These are phyloP conservation scores for Solanum sejunctum DNA, from an alignment of 257 asterid species.

Conservation along the genomic window DNA sequence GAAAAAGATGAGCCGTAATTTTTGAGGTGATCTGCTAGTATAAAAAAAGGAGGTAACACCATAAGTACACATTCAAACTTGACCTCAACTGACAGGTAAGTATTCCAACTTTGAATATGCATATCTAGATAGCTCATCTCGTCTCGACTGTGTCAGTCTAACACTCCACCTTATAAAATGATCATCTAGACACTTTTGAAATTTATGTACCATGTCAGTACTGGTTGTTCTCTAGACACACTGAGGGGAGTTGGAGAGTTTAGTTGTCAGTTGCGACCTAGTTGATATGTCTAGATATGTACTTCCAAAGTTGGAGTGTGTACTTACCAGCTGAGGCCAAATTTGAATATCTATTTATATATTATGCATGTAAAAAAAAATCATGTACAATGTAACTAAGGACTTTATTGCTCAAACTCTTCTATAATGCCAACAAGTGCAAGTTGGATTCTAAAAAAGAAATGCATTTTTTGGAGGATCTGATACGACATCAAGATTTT, in stretches of 20 bases:
- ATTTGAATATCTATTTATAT: neutral
- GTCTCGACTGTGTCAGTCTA: fast-evolving
- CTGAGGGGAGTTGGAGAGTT: no score
- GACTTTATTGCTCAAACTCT: neutral
- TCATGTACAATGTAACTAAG: neutral
- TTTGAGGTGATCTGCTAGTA: neutral
- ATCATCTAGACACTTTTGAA: neutral
- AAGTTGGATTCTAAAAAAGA: neutral
- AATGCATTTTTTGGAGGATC: neutral
- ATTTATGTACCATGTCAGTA: no score
- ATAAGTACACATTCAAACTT: neutral
- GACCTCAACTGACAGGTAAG: neutral
- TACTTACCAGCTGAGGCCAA: neutral
- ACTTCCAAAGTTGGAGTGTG: neutral
- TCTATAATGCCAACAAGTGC: neutral
- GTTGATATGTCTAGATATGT: no score
- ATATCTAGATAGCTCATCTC: neutral
- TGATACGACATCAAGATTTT: neutral
- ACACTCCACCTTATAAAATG: neutral
- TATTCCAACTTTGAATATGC: neutral
- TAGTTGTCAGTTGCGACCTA: no score
- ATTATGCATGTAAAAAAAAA: neutral
- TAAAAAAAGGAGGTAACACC: no score
- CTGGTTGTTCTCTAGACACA: neutral
- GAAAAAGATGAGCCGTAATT: neutral